phyloP scores from a whole-genome alignment of 2,329 filamentous ascomycete species.

The Fusarium piperis region DNA sequence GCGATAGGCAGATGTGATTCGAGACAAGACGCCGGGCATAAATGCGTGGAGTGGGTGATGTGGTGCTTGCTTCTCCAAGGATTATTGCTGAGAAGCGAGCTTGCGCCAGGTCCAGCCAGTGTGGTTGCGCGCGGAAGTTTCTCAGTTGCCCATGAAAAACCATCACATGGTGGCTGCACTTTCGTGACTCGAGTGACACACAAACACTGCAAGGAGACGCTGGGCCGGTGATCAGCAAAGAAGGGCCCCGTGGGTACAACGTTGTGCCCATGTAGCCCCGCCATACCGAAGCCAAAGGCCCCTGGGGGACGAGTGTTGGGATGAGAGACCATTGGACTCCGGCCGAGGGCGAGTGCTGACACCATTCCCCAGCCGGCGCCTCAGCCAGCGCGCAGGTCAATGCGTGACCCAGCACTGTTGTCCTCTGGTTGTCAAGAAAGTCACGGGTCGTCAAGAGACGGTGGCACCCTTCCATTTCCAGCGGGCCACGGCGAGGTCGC shows the following conservation, averaged over 20 bases:
- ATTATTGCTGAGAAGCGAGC: slow-evolving; percentile 7
- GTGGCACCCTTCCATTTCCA: slow-evolving; percentile 1
- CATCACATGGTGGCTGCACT: slow-evolving; percentile 36
- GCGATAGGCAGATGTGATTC: slow-evolving; percentile 25
- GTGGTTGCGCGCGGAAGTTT: slow-evolving; percentile 9
- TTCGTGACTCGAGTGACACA: slow-evolving; percentile 31
- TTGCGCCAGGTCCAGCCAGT: slow-evolving; percentile 2
- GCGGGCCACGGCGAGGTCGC: slow-evolving; percentile 8
- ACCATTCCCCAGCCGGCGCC: slow-evolving; percentile 1
- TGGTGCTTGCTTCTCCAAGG: slow-evolving; percentile 16
- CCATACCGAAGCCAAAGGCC: not conserved
- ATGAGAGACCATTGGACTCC: slow-evolving; percentile 12
- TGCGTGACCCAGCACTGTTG: slow-evolving; percentile 8
- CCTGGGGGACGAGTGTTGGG: slow-evolving; percentile 14
- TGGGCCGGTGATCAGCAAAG: slow-evolving; percentile 25
- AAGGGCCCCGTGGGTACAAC: slow-evolving; percentile 13
- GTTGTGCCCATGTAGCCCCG: not conserved
- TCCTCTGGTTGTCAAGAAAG: not conserved
- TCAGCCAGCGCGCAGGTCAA: slow-evolving; percentile 3
- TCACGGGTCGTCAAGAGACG: not conserved
- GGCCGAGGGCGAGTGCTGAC: not conserved
- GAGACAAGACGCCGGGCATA: slow-evolving; percentile 5
- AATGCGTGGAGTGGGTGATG: slow-evolving; percentile 20
- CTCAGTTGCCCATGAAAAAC: slow-evolving; percentile 2
- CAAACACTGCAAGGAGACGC: slow-evolving; percentile 28